phyloP scores from a whole-genome alignment of 1,284 basidiomycete genomes.

The Cryptococcus depauperatus region DNA sequence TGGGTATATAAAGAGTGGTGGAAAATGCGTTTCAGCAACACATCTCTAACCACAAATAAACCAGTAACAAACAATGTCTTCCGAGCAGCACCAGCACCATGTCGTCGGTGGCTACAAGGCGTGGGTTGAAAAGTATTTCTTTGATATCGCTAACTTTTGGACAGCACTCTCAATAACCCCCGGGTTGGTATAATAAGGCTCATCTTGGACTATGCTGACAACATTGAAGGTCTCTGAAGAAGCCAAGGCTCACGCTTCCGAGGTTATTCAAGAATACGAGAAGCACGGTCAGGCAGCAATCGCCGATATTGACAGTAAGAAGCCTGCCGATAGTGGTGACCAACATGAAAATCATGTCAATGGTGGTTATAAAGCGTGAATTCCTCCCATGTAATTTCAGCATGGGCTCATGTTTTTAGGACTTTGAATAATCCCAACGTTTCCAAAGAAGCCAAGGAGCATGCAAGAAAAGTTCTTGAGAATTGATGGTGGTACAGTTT shows the following conservation, averaged over 20 bases:
- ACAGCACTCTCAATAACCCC: neutral
- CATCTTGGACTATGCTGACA: too few species aligned
- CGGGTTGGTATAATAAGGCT: too few species aligned
- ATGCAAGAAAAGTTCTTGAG: neutral
- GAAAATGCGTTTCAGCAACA: too few species aligned
- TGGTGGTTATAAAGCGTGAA: too few species aligned
- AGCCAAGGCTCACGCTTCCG: neutral
- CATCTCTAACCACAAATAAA: too few species aligned
- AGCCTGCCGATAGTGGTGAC: too few species aligned
- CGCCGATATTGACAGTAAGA: too few species aligned
- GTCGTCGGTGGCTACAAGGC: neutral
- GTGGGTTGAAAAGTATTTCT: neutral
- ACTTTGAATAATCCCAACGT: neutral
- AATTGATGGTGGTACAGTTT: neutral
- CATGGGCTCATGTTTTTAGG: too few species aligned
- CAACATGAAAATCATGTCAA: too few species aligned
- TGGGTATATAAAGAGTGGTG: too few species aligned
- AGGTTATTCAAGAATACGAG: neutral
- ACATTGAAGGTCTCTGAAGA: constrained; percentile 4
- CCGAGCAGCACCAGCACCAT: neutral
- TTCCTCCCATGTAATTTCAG: too few species aligned
- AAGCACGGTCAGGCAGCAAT: neutral
- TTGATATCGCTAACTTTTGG: neutral
- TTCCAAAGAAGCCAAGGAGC: constrained; percentile 1
- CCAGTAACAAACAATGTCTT: neutral